Base-by-base conservation (phyloP, 106 monocot genomes). In the Ottelia alismoides region DNA sequence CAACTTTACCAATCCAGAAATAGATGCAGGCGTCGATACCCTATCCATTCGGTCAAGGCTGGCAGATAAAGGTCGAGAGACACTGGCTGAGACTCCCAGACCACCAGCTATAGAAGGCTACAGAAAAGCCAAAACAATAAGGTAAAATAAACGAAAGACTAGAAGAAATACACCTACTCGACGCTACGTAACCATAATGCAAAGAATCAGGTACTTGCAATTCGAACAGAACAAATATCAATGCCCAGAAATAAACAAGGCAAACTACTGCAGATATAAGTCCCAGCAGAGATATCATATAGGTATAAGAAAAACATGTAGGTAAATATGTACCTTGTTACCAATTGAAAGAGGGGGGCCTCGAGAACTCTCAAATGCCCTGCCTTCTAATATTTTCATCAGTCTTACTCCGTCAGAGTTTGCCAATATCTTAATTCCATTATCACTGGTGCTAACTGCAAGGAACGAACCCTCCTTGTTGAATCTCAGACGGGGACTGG, bases 361-460 rank as follows among this genome's bases (percentile, higher is more conserved):
- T n/a, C 47, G 72, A 77, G 51, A 79, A 80, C 53, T 70, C 61
- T 67, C 77, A 83, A 55, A 77, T 74, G 49, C 74, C 48, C 23
- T 78, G 73, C 25, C 20, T 71, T 53, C 67, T 75, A 70, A 66
- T 60, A n/a, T 73, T 45, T 45, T 79, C 22, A 89, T 55, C 40
- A 56, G 47, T 66, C 72, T 80, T 18, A 80, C 57, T 49, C 90
- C 90, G 29, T 78, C 77, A 22, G 77, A 65, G 68, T 84, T 90
- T 32, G 90, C 90, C 28, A 90, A 74, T 55, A 90, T 90, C 65
- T 90, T 90, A 64, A 90, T 58, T 30, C 90, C 90, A 72, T 75
- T 77, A 46, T 84, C 84, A 3, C 43, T 62, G 22, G 84, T 81
- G 22, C 77, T 71, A 40, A 78, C 90, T 66, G 90, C 84, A 63